These are phyloP conservation scores for Colletotrichum tofieldiae DNA, from an alignment of 2,329 filamentous ascomycete genomes.

Conservation along the genomic window DNA sequence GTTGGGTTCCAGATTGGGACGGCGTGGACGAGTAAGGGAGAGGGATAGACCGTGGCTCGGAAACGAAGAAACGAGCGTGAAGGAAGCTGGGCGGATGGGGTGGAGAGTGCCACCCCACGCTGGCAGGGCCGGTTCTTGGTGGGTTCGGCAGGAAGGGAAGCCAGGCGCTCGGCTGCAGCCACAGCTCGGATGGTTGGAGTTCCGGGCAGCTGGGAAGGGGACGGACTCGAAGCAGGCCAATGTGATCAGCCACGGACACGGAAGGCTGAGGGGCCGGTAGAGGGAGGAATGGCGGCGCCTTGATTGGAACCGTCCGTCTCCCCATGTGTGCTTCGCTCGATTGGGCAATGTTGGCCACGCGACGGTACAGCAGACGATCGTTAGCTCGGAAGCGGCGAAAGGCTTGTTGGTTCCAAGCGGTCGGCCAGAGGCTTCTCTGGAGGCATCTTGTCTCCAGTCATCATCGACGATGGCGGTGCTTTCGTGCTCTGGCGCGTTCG, in stretches of 20 bases:
- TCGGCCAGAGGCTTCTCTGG: neutral
- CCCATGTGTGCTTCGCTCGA: constrained; percentile 1
- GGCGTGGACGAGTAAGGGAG: neutral
- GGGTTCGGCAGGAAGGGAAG: constrained; percentile 38
- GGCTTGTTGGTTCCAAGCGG: neutral
- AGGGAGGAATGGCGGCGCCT: constrained; percentile 13
- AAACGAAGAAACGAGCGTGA: constrained; percentile 31
- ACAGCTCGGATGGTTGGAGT: constrained; percentile 42
- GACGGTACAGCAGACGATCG: constrained; percentile 1
- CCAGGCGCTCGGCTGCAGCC: constrained; percentile 42
- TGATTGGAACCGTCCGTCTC: constrained; percentile 11
- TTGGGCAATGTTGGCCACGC: constrained; percentile 18
- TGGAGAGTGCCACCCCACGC: constrained; percentile 11
- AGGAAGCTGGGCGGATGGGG: constrained; percentile 25
- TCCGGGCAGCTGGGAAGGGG: constrained; percentile 40
- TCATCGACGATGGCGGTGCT: neutral
- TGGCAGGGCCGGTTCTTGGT: constrained; percentile 24
- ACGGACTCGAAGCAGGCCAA: constrained; percentile 7
- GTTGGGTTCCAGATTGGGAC: constrained; percentile 11
- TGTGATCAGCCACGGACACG: constrained; percentile 41
- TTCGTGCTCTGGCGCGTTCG: constrained; percentile 2
- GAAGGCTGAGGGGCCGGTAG: constrained; percentile 37
- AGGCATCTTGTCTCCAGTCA: neutral
- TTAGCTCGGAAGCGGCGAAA: constrained; percentile 10
- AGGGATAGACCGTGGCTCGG: constrained; percentile 35